Percentiles rank a stretch among this genome's conserved stretches.
phyloP scores from a whole-genome alignment of 768 basidiomycete species.

The Dendrothele bispora region DNA sequence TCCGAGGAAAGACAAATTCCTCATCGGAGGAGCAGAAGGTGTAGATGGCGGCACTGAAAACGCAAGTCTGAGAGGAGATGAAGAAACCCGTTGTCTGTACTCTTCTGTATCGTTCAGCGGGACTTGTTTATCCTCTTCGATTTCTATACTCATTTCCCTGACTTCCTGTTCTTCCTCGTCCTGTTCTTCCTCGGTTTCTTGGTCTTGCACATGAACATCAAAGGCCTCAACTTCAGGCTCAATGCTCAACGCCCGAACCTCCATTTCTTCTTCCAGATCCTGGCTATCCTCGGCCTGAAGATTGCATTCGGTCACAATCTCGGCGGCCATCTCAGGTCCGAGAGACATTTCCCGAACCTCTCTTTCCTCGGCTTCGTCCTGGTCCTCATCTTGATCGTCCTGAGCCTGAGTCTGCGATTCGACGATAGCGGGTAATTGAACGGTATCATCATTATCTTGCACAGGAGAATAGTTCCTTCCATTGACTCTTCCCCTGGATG shows the following conservation, averaged over 20 bases:
- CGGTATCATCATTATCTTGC: neutral
- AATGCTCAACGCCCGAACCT: neutral
- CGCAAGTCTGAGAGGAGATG: conserved; percentile 1
- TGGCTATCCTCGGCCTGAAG: neutral
- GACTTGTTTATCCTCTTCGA: neutral
- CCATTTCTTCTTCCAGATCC: neutral
- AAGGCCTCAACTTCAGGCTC: conserved; percentile 8
- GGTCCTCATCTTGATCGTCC: too few species aligned
- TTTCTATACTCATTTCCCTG: neutral
- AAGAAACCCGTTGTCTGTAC: conserved; percentile 22
- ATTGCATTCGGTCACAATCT: neutral
- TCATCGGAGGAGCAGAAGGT: neutral
- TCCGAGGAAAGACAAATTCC: conserved; percentile 4
- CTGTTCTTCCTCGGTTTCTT: conserved; percentile 8
- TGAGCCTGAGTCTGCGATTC: too few species aligned
- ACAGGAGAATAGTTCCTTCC: neutral
- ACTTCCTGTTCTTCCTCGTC: conserved; percentile 12
- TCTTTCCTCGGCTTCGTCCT: too few species aligned
- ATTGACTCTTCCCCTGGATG: too few species aligned
- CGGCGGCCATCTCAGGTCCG: neutral
- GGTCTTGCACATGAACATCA: conserved; percentile 9
- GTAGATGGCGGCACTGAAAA: neutral
- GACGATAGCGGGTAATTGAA: too few species aligned
- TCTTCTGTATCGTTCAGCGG: conserved; percentile 25
- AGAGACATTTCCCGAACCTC: too few species aligned